Evolutionary conservation across 2,329 filamentous ascomycete species (phyloP), one percentile per base, ranked within the genome.

Genomic region (Lasiodiplodia sp.): DNA sequence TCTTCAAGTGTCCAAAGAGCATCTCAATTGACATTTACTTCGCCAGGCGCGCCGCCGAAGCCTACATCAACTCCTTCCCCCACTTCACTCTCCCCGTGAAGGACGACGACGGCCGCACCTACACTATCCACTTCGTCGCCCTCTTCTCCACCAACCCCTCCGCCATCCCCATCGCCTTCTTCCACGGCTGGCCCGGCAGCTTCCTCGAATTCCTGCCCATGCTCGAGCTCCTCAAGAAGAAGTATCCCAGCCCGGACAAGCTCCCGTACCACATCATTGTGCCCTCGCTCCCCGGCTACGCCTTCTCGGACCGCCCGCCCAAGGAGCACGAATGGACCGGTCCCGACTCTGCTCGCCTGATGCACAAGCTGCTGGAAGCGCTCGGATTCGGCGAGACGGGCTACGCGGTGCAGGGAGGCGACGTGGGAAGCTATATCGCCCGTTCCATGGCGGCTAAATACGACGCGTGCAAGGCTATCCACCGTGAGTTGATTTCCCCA

Each of bases 211-310:
- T 89, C 72, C 74, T 89, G 7, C 82, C 82, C 1, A 80, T 88
- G 52, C 74, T 88, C 53, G 74, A 80, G 1, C 56, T 85, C 12
- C 75, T 89, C 5, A 76, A 74, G 49, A 72, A 79, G 10, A 83
- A 84, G 69, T 88, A 88, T 71, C 60, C 60, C 4, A 79, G 81
- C 0, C 78, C 85, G 0, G 77, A 83, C 2, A 79, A 80, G 2
- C 76, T 88, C 25, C 87, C 87, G 0, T 89, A 86, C 71, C 87
- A 89, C 71, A 74, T 89, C 49, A 80, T 89, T 38, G 84, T 87
- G 0, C 86, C 87, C 0, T 86, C 84, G 0, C 75, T 89, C 2
- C 86, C 87, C 0, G 88, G 86, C 4, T 89, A 86, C 71, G 81
- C 82, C 0, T 84, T 86, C 65, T 86, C 84, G 1, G 80, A 80